A percentile compares a stretch with the other conserved stretches of the same genome.
Evolutionary conservation across 2,329 filamentous ascomycete species (phyloP).

Genomic region (Cercospora nicotianae): DNA sequence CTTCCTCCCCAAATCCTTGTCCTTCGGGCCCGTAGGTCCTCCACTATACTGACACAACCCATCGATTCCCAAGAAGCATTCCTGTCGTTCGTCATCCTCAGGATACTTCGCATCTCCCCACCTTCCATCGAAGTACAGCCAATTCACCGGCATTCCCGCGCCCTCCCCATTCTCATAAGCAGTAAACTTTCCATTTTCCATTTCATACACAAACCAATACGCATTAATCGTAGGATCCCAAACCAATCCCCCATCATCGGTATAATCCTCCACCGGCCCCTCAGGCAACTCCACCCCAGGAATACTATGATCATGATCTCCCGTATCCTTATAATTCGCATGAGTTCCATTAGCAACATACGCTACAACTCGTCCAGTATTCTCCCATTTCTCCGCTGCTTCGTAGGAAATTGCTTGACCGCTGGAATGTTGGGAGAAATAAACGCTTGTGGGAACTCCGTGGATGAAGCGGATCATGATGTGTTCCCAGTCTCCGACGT

Average conservation of each 20-base stretch:
- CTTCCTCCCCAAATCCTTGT: constrained; percentile 58
- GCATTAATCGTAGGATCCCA: constrained; percentile 62
- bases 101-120: constrained; percentile 65
- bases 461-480: constrained; percentile 65
- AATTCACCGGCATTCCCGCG: constrained; percentile 49
- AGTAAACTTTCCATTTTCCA: constrained; percentile 44
- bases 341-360: constrained; percentile 64
- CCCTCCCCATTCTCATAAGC: constrained; percentile 48
- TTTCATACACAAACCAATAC: constrained; percentile 58
- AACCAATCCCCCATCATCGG: constrained; percentile 51
- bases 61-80: constrained; percentile 43
- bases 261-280: constrained; percentile 57
- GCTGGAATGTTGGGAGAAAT: constrained; percentile 63
- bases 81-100: constrained; percentile 51
- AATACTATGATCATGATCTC: constrained; percentile 63
- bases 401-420: constrained; percentile 64
- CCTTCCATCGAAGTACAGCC: constrained; percentile 57
- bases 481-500: constrained; percentile 64
- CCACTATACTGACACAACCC: constrained; percentile 50
- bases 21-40: constrained; percentile 62
- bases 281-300: constrained; percentile 59
- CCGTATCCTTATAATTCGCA: constrained; percentile 62
- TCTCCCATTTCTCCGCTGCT: constrained; percentile 51
- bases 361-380: constrained; percentile 51
- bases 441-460: constrained; percentile 56